Evolutionary conservation across 148 eudicot species (phyloP).

Genomic region (Oxyria digyna): DNA sequence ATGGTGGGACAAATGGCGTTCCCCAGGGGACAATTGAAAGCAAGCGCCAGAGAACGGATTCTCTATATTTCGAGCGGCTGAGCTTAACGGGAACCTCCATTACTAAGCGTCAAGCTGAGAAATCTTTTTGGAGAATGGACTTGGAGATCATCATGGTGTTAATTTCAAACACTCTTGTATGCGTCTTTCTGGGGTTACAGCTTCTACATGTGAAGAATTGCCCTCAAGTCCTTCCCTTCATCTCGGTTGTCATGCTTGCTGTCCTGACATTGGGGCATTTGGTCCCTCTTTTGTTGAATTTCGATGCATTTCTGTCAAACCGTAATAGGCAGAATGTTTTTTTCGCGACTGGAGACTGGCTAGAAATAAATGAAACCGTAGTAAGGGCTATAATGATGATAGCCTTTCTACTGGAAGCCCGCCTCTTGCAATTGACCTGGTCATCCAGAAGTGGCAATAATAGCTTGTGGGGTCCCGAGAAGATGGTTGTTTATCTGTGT

Average conservation of each 20-base stretch:
- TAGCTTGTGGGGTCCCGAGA: constrained; percentile 46
- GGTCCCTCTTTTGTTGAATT: constrained; percentile 68
- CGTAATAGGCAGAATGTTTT: constrained; percentile 37
- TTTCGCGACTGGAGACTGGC: constrained; percentile 66
- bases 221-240: constrained; percentile 48
- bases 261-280: constrained; percentile 64
- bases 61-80: constrained; percentile 53
- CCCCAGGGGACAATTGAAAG: constrained; percentile 70
- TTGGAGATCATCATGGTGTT: constrained; percentile 76
- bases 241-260: constrained; percentile 63
- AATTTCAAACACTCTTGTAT: constrained; percentile 67
- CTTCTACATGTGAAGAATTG: constrained; percentile 54
- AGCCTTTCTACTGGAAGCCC: constrained; percentile 72
- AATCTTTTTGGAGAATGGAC: constrained; percentile 79
- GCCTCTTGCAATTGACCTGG: constrained; percentile 81
- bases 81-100: constrained; percentile 43
- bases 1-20: constrained; percentile 19
- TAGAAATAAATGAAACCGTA: constrained; percentile 78
- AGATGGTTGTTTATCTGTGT: constrained; percentile 43
- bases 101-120: constrained; percentile 29
- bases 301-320: constrained; percentile 62
- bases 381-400: constrained; percentile 86
- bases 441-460: constrained; percentile 36
- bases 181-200: constrained; percentile 67
- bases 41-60: constrained; percentile 49